A percentile compares a stretch with the other conserved stretches of the same genome.
Evolutionary conservation across 2,329 filamentous ascomycete species (phyloP).

Genomic region (Diaporthe ampelina): DNA sequence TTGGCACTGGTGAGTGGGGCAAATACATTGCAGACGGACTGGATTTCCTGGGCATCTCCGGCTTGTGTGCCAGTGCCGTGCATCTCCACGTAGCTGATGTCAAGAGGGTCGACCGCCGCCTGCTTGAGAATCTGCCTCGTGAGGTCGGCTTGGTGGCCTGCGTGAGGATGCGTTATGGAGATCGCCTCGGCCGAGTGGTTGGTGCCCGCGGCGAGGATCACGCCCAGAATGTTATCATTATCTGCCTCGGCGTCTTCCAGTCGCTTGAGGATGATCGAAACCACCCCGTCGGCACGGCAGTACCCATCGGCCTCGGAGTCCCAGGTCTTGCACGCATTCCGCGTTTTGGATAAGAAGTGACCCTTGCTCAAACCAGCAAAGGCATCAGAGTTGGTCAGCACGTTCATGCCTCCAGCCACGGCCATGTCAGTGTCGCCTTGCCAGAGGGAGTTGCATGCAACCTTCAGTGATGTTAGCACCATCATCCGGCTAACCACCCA

Average conservation of each 20-base stretch:
- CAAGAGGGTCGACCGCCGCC: neutral
- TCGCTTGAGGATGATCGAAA: conserved; percentile 63
- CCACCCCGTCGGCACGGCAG: conserved; percentile 65
- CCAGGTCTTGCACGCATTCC: conserved; percentile 62
- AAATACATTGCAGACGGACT: too few relatives aligned
- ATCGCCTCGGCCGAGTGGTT: conserved; percentile 80
- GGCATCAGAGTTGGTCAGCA: conserved; percentile 76
- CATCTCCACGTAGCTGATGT: too few relatives aligned
- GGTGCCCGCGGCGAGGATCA: conserved; percentile 73
- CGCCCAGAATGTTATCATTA: conserved; percentile 75
- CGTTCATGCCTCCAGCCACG: conserved; percentile 74
- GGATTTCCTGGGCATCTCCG: too few relatives aligned
- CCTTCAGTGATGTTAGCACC: neutral
- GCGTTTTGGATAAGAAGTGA: conserved; percentile 71
- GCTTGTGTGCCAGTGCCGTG: too few relatives aligned
- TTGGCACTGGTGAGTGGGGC: too few relatives aligned
- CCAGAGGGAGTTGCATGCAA: conserved; percentile 75
- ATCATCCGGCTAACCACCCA: too few relatives aligned
- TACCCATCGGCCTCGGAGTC: conserved; percentile 75
- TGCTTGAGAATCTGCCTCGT: conserved; percentile 70
- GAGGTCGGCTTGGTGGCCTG: conserved; percentile 71
- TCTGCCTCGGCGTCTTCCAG: conserved; percentile 63
- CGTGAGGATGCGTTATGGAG: conserved; percentile 80
- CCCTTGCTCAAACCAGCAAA: conserved; percentile 74
- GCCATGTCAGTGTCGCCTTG: conserved; percentile 75